A percentile compares a stretch with the other conserved stretches of the same genome.
Conservation (phyloP, 2,329 filamentous ascomycete genomes). For the Teratosphaeria gauchensis region DNA sequence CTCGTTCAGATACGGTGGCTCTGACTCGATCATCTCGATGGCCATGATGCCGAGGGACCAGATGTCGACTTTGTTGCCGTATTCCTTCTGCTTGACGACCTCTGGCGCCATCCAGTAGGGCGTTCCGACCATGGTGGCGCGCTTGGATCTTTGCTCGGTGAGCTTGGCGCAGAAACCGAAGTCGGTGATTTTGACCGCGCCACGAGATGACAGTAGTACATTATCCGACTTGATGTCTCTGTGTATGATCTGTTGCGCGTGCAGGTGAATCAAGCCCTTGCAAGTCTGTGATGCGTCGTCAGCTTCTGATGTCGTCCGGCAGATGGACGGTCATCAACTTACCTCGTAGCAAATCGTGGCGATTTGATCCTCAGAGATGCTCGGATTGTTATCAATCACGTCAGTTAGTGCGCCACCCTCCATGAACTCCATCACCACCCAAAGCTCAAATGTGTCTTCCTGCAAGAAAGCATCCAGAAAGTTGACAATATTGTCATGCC, state of each 20-base stretch:
- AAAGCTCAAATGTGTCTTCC: constrained; percentile 90
- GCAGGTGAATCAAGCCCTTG: constrained; percentile 85
- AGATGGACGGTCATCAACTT: constrained; percentile 26
- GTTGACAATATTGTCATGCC: constrained; percentile 97
- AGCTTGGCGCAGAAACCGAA: constrained; percentile 99
- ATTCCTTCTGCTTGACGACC: constrained; percentile 98
- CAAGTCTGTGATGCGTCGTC: constrained; percentile 58
- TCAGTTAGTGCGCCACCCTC: constrained; percentile 95
- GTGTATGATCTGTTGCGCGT: constrained; percentile 94
- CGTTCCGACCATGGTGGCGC: constrained; percentile 97
- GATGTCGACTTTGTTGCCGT: constrained; percentile 95
- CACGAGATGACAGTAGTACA: constrained; percentile 83
- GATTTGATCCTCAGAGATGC: constrained; percentile 93
- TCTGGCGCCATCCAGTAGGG: constrained; percentile 99
- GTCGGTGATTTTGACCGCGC: constrained; percentile 93
- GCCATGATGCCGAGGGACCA: constrained; percentile 99
- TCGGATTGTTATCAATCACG: constrained; percentile 94
- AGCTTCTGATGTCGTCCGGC: not conserved
- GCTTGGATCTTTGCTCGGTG: constrained; percentile 91
- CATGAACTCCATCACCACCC: constrained; percentile 99
- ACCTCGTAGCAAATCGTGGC: constrained; percentile 96
- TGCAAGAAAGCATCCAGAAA: constrained; percentile 94
- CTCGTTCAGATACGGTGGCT: constrained; percentile 95
- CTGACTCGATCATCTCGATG: constrained; percentile 99
- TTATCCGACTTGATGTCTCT: constrained; percentile 99